Percentiles rank a stretch among this genome's conserved stretches.
Evolutionary conservation across 1,284 basidiomycete species (phyloP).

Genomic region (Pisolithus thermaeus): DNA sequence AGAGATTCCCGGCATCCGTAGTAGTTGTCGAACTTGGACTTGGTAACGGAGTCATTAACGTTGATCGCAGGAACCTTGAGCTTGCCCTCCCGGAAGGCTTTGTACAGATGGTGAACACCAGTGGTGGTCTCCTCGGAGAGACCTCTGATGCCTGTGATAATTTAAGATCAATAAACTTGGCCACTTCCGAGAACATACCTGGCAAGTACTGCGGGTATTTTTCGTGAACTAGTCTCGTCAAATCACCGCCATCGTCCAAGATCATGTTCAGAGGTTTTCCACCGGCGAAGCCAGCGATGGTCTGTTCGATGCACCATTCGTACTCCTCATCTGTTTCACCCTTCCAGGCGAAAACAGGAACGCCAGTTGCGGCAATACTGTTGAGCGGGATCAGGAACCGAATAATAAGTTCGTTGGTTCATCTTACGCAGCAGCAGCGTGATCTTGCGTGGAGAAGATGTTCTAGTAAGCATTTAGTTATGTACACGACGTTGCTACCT

Average conservation of each 20-base stretch:
- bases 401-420: slow-evolving; percentile 1
- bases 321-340: slow-evolving; percentile 99
- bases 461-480: slow-evolving; percentile 48
- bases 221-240: slow-evolving; percentile 93
- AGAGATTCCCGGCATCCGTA: slow-evolving; percentile 99
- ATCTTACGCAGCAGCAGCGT: slow-evolving; percentile 93
- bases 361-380: slow-evolving; percentile 94
- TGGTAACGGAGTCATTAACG: slow-evolving; percentile 99
- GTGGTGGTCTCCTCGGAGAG: slow-evolving; percentile 99
- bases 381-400: slow-evolving; percentile 4
- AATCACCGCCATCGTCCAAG: slow-evolving; percentile 97
- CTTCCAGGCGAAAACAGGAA: slow-evolving; percentile 99
- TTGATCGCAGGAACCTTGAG: slow-evolving; percentile 99
- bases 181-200: slow-evolving; percentile 37
- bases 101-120: slow-evolving; percentile 99
- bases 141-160: slow-evolving; percentile 70
- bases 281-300: slow-evolving; percentile 73
- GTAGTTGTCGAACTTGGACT: slow-evolving; percentile 97
- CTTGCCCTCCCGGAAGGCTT: slow-evolving; percentile 91
- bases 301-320: slow-evolving; percentile 97
- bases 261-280: slow-evolving; percentile 97
- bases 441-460: slow-evolving; percentile 99
- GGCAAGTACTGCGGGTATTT: slow-evolving; percentile 89
- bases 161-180: slow-evolving; percentile 4
- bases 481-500: slow-evolving; percentile 2